Evolutionary conservation across 2,329 filamentous ascomycete genomes (phyloP), one percentile per base, ranked within the genome.

Genomic region (Fusarium nematophilum): DNA sequence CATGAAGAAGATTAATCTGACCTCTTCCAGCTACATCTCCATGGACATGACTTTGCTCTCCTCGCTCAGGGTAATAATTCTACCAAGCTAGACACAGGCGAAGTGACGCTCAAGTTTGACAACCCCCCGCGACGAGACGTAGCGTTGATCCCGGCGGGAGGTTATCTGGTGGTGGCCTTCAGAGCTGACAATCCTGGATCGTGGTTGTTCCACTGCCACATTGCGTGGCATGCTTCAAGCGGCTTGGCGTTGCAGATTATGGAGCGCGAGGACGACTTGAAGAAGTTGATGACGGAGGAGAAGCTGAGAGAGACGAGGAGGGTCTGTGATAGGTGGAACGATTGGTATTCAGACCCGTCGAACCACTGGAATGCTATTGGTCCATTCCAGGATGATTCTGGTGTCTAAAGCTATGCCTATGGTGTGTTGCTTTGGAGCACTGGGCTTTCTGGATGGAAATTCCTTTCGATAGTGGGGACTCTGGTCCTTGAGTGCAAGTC

Each of bases 81-180:
- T 10, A 6, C 37, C 2, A n/a, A 36, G 5, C 11, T 25, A 5
- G 2, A 26, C 1, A 39, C 9, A 9, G 26, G 42, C 7, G 38
- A 25, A 7, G 27, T 33, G 33, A 38, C 6, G 10, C 51, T 61
- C 2, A 59, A 56, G 2, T 59, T 56, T 9, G 6, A 51, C 11
- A 61, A 61, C 13, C 56, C 58, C n/a, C 58, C 56, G 6, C 51
- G 40, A 14, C 30, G 56, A 31, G 58, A 61, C 4, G 44, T 59
- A 1, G 58, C 58, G 10, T 29, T 56, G 5, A 43, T 61, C 26
- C 56, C 56, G 0, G 40, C 50, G 1, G 56, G 46, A 6, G 57
- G 57, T 13, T 60, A 60, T 8, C 40, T 61, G 2, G 51, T 56
- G 3, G 34, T 61, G 0, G 58, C 56, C 3, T 61, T 52, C 18